Conservation (phyloP, 257 asterid genomes). For the Sherardia arvensis region DNA sequence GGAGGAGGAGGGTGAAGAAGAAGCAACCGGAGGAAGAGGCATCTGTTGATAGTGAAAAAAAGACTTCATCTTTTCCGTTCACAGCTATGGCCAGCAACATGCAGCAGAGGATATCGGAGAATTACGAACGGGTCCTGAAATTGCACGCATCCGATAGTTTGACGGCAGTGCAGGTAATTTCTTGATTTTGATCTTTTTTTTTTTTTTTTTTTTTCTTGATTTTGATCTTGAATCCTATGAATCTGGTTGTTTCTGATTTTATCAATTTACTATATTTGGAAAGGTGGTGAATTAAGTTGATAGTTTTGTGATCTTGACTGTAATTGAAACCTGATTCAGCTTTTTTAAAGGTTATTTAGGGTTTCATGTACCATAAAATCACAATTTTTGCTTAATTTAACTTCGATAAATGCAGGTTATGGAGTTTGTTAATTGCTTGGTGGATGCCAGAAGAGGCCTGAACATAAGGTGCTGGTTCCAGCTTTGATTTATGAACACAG, state of each 20-base stretch:
- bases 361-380: neutral
- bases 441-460: conserved; percentile 57
- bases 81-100: too few relatives aligned
- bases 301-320: neutral
- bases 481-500: neutral
- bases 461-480: conserved; percentile 38
- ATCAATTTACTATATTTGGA: neutral
- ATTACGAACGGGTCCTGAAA: conserved; percentile 73
- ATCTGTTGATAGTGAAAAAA: conserved; percentile 28
- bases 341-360: neutral
- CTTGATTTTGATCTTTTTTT: too few relatives aligned
- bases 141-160: too few relatives aligned
- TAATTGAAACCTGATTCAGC: neutral
- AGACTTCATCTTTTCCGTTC: too few relatives aligned
- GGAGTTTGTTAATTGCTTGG: conserved; percentile 59
- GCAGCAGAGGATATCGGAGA: too few relatives aligned
- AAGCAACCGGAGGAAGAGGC: conserved; percentile 24
- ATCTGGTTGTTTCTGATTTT: too few relatives aligned
- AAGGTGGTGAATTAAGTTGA: neutral
- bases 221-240: too few relatives aligned
- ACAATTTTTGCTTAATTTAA: neutral
- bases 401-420: conserved; percentile 67
- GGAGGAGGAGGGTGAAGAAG: conserved; percentile 63
- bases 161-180: too few relatives aligned
- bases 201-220: neutral